Evolutionary conservation across 2,329 filamentous ascomycete genomes (phyloP).

Genomic region (Alternaria atra): DNA sequence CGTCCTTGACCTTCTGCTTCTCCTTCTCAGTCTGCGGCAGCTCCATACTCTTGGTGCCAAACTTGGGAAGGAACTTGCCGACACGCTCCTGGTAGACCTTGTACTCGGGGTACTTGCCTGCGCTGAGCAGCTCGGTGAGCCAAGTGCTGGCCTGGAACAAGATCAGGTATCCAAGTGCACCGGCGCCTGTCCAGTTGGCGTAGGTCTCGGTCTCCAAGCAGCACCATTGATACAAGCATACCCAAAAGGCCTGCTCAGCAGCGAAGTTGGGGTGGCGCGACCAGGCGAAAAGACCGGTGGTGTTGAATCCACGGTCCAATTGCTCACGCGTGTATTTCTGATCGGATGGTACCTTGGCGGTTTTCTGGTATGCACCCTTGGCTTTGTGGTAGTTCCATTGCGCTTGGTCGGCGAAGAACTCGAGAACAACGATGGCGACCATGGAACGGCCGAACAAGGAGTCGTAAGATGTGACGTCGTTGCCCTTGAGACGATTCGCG

Average conservation of each 20-base stretch:
- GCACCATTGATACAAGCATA: constrained; percentile 86
- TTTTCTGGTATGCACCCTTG: constrained; percentile 77
- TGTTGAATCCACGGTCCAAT: constrained; percentile 88
- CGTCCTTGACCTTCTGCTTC: constrained; percentile 30
- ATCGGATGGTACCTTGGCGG: constrained; percentile 71
- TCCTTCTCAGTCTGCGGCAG: constrained; percentile 30
- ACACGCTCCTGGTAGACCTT: constrained; percentile 82
- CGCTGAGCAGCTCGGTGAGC: constrained; percentile 83
- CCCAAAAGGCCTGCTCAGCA: constrained; percentile 91
- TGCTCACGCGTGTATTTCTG: constrained; percentile 74
- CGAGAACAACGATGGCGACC: constrained; percentile 67
- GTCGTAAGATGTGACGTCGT: constrained; percentile 63
- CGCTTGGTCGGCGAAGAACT: constrained; percentile 88
- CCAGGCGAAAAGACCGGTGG: constrained; percentile 84
- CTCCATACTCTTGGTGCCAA: constrained; percentile 45
- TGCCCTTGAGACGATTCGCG: constrained; percentile 68
- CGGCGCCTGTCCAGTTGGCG: constrained; percentile 81
- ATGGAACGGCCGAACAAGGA: constrained; percentile 64
- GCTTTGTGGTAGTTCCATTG: constrained; percentile 91
- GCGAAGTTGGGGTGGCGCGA: constrained; percentile 95
- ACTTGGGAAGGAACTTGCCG: constrained; percentile 79
- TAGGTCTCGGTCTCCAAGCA: constrained; percentile 75
- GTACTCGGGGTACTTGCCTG: constrained; percentile 89
- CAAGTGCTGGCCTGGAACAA: constrained; percentile 91
- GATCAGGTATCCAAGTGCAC: constrained; percentile 73